Conservation (phyloP, 805 yeast species). For the Candida cerambycidarum region DNA sequence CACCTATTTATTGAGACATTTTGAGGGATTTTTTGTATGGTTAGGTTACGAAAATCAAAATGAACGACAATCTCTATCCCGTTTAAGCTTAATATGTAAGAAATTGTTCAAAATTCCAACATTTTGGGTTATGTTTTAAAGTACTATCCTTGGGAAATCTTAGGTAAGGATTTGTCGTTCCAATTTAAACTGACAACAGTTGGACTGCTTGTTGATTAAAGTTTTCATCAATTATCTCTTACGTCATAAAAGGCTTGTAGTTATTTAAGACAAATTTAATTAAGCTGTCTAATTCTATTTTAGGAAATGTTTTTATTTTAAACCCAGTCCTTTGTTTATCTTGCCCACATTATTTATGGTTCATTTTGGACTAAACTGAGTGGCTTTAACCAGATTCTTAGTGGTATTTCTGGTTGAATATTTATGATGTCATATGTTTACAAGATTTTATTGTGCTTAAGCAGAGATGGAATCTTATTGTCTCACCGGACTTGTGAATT, state of each 20-base stretch:
- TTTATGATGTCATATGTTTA: too few species aligned
- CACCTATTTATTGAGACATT: too few species aligned
- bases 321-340: neutral
- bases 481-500: too few species aligned
- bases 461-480: too few species aligned
- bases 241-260: too few species aligned
- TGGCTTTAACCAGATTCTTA: neutral
- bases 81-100: neutral
- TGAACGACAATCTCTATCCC: neutral
- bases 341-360: neutral
- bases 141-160: neutral
- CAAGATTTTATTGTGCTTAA: too few species aligned
- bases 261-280: neutral
- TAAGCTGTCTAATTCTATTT: neutral
- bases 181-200: too few species aligned
- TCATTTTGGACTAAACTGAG: neutral
- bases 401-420: neutral
- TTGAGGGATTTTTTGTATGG: slow-evolving; percentile 5
- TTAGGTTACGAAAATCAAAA: neutral
- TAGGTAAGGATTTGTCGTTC: too few species aligned
- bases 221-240: too few species aligned
- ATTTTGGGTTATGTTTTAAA: neutral
- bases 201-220: too few species aligned
- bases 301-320: neutral
- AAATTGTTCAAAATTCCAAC: neutral